A percentile compares a stretch with the other conserved stretches of the same genome.
Conservation (phyloP, 306 rosid genomes). For the Gastrolobium villosum region DNA sequence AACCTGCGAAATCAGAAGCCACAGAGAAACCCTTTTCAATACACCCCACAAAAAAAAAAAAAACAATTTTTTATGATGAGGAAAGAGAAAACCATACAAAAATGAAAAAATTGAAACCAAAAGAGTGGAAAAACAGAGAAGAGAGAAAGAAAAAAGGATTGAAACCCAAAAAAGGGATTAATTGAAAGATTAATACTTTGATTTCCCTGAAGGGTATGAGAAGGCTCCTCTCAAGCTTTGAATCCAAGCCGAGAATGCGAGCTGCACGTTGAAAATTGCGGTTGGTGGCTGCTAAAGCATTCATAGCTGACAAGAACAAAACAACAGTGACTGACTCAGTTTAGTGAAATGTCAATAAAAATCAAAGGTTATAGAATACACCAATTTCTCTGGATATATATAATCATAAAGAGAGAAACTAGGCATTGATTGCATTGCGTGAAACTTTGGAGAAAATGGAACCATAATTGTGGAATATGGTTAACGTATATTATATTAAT, state of each 20-base stretch:
- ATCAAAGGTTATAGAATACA: background rate
- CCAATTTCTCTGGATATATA: background rate
- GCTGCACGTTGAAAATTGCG: slow-evolving; percentile 75
- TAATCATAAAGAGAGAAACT: background rate
- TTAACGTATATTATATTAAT: background rate
- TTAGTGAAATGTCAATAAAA: background rate
- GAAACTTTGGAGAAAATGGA: background rate
- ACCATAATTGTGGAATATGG: background rate
- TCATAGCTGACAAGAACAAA: slow-evolving; percentile 54
- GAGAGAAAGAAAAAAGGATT: background rate
- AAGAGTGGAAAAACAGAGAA: background rate
- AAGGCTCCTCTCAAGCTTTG: slow-evolving; percentile 79
- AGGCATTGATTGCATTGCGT: background rate
- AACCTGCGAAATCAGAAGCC: slow-evolving; percentile 57
- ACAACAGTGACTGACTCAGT: slow-evolving; percentile 29
- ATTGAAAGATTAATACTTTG: slow-evolving; percentile 49
- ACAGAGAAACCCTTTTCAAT: background rate
- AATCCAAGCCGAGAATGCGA: slow-evolving; percentile 76
- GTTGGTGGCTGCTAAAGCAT: slow-evolving; percentile 79
- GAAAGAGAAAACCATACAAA: slow-evolving; percentile 24
- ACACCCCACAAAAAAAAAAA: background rate
- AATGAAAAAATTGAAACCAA: background rate
- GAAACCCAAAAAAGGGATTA: background rate
- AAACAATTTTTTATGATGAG: background rate
- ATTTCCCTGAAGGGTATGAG: slow-evolving; percentile 78